Evolutionary conservation across 257 asterid species (phyloP).

Genomic region (Jaltomata sinuosa): DNA sequence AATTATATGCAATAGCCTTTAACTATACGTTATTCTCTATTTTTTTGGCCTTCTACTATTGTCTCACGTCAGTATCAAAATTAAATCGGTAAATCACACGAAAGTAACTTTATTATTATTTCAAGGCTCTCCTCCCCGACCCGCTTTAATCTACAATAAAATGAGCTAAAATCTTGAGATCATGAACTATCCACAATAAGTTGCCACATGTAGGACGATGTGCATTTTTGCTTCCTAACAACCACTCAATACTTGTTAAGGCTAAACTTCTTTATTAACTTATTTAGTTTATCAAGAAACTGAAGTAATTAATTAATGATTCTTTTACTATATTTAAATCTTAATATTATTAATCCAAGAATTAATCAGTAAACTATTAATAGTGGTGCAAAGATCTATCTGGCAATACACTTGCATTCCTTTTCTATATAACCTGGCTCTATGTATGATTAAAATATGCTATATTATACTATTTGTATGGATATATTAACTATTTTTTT

Average conservation of each 20-base stretch:
- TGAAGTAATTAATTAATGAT: not conserved
- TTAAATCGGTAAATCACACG: not conserved
- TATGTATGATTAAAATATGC: not conserved
- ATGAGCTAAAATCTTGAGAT: too few species aligned
- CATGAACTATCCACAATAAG: not conserved
- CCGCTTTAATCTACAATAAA: not conserved
- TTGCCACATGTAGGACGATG: not conserved
- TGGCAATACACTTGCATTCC: not conserved
- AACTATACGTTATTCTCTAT: not conserved
- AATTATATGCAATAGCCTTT: conserved; percentile 11
- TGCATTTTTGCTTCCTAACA: not conserved
- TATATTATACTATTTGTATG: not conserved
- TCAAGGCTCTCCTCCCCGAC: not conserved
- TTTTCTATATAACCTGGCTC: too few species aligned
- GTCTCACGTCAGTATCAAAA: not conserved
- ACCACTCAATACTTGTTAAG: not conserved
- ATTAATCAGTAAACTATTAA: not conserved
- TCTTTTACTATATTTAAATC: not conserved
- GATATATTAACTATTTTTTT: too few species aligned
- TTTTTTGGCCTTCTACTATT: not conserved
- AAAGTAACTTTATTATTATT: not conserved
- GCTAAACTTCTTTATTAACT: not conserved
- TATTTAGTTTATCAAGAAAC: not conserved
- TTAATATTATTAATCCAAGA: not conserved
- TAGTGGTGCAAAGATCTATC: not conserved